These are phyloP conservation scores for Ceratocystis colombiana DNA, from an alignment of 2,329 filamentous ascomycete genomes.

Conservation along the genomic window DNA sequence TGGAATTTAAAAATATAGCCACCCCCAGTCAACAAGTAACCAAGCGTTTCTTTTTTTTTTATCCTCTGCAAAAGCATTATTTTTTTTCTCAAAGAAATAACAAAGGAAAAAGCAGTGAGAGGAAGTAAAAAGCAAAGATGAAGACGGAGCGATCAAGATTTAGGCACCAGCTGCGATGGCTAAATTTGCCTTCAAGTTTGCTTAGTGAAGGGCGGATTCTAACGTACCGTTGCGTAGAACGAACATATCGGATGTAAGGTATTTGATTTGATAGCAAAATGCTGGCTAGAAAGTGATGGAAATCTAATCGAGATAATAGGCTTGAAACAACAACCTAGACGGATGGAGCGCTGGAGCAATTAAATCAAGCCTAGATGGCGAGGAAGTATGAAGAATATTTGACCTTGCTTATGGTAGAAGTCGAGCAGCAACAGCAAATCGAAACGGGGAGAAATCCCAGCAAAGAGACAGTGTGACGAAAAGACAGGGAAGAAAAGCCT, in stretches of 20 bases:
- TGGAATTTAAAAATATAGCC: conserved; percentile 15
- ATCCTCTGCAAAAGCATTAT: not conserved
- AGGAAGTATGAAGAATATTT: not conserved
- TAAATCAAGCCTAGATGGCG: not conserved
- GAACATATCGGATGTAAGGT: conserved; percentile 33
- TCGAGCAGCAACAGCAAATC: not conserved
- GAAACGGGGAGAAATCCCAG: not conserved
- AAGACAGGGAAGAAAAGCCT: not conserved
- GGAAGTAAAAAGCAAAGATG: not conserved
- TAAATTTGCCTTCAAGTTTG: not conserved
- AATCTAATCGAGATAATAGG: not conserved
- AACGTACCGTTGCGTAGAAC: conserved; percentile 39
- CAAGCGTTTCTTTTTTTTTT: not conserved
- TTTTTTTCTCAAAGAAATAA: not conserved
- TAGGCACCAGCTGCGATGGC: too few species aligned
- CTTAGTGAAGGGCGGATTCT: conserved; percentile 26
- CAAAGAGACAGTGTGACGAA: not conserved
- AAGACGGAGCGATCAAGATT: too few species aligned
- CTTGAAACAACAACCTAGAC: not conserved
- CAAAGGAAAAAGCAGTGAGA: not conserved
- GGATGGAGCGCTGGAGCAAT: not conserved
- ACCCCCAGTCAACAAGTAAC: not conserved
- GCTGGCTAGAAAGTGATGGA: not conserved
- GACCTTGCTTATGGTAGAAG: not conserved
- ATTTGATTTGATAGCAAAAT: not conserved